These are phyloP conservation scores for Beauveria varroae DNA, from an alignment of 2,329 filamentous ascomycete genomes.

Conservation along the genomic window DNA sequence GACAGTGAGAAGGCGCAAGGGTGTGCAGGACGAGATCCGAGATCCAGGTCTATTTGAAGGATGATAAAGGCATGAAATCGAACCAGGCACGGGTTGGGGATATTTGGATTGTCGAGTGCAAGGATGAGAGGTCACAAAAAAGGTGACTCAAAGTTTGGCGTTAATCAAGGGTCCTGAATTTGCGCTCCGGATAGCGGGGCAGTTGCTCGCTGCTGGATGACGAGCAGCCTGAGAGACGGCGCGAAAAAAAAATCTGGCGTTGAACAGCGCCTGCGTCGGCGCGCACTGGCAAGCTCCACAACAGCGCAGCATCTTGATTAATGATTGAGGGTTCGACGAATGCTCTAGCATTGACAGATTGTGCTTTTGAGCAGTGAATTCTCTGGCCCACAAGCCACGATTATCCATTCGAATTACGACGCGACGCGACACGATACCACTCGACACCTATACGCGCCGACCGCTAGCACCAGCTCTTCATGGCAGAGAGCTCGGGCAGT, in stretches of 20 bases:
- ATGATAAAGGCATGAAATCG: neutral
- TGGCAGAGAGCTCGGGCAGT: neutral
- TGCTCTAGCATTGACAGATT: neutral
- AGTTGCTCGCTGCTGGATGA: neutral
- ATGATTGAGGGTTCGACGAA: neutral
- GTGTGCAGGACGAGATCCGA: neutral
- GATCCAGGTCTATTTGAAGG: neutral
- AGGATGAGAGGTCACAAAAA: neutral
- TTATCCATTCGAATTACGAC: neutral
- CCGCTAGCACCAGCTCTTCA: neutral
- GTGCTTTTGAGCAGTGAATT: neutral
- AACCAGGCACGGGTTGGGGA: neutral
- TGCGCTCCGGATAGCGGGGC: constrained; percentile 20
- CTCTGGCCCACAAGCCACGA: neutral
- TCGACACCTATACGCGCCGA: neutral
- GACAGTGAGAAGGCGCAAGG: neutral
- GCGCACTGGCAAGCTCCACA: constrained; percentile 2
- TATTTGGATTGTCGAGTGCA: neutral
- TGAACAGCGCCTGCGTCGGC: neutral
- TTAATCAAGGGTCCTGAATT: constrained; percentile 7
- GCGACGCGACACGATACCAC: neutral
- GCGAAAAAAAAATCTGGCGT: constrained; percentile 1
- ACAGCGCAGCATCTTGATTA: neutral
- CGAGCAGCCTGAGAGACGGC: neutral
- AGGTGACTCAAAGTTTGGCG: constrained; percentile 3